Percentiles rank a stretch among this genome's conserved stretches.
These are phyloP conservation scores for Saitozyma podzolica DNA, from an alignment of 768 basidiomycete species.

Conservation along the genomic window DNA sequence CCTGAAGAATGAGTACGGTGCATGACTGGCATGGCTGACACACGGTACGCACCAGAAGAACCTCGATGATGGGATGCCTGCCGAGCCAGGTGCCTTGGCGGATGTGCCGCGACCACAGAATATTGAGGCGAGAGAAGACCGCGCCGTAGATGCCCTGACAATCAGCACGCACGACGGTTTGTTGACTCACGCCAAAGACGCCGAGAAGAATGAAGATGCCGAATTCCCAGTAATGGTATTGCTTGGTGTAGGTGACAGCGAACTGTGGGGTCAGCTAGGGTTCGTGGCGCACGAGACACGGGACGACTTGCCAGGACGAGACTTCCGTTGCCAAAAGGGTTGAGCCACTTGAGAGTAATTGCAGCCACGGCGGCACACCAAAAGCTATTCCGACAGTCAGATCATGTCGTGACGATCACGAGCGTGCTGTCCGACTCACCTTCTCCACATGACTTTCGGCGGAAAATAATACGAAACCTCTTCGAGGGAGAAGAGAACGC, in stretches of 20 bases:
- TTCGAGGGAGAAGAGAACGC: conserved; percentile 64
- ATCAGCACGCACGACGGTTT: conserved; percentile 2
- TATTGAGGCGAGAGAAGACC: conserved; percentile 73
- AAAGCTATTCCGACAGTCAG: conserved; percentile 59
- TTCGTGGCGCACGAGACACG: background rate
- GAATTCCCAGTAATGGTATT: conserved; percentile 91
- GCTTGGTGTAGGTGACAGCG: conserved; percentile 58
- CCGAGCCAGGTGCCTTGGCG: conserved; percentile 80
- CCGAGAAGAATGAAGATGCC: conserved; percentile 81
- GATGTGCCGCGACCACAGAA: conserved; percentile 79
- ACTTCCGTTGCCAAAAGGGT: conserved; percentile 94
- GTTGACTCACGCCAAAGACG: conserved; percentile 71
- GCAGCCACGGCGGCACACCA: conserved; percentile 85
- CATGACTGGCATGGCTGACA: background rate
- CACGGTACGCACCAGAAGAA: conserved; percentile 64
- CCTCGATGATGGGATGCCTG: conserved; percentile 76
- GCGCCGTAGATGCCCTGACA: conserved; percentile 87
- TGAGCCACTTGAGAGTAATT: conserved; percentile 72
- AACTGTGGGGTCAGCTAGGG: conserved; percentile 24
- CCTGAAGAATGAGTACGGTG: conserved; percentile 35
- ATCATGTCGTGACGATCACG: background rate
- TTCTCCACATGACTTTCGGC: conserved; percentile 91
- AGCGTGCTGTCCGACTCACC: conserved; percentile 56
- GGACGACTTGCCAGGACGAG: conserved; percentile 71
- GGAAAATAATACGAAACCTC: conserved; percentile 98